These are phyloP conservation scores for Termitomyces sp. DNA, from an alignment of 768 basidiomycete genomes.

Conservation along the genomic window DNA sequence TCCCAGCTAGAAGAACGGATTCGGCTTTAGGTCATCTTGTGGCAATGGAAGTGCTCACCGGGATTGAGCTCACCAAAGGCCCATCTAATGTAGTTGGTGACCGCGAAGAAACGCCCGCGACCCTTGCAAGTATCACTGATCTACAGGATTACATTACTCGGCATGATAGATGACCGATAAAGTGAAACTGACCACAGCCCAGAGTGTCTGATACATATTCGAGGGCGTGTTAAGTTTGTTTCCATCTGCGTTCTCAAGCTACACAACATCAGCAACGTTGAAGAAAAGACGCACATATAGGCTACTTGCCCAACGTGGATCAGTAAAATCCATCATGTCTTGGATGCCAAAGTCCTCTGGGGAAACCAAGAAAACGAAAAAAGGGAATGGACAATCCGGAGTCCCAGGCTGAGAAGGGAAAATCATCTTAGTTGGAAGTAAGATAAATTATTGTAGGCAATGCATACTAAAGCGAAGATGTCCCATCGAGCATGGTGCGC, in stretches of 20 bases:
- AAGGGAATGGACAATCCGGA: slow-evolving; percentile 8
- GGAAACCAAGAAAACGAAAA: slow-evolving; percentile 18
- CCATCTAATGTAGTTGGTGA: slow-evolving; percentile 21
- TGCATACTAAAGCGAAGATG: slow-evolving; percentile 17
- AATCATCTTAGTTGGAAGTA: not conserved
- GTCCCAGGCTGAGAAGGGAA: slow-evolving; percentile 8
- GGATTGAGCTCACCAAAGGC: slow-evolving; percentile 18
- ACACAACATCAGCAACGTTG: not conserved
- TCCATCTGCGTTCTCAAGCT: slow-evolving; percentile 12
- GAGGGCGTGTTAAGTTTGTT: slow-evolving; percentile 12
- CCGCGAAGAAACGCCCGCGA: slow-evolving; percentile 18
- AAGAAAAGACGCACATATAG: not conserved
- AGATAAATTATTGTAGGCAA: not conserved
- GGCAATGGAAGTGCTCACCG: slow-evolving; percentile 4
- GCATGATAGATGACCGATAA: not conserved
- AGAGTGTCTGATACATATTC: slow-evolving; percentile 15
- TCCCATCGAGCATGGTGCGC: slow-evolving; percentile 23
- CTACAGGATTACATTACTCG: not conserved
- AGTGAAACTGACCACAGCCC: slow-evolving; percentile 19
- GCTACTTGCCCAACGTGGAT: slow-evolving; percentile 10
- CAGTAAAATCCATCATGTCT: slow-evolving; percentile 16
- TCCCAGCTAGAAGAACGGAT: slow-evolving; percentile 4
- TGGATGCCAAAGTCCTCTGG: slow-evolving; percentile 18
- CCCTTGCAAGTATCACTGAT: slow-evolving; percentile 17
- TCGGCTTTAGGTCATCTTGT: not conserved